Base-by-base conservation (phyloP, 2,329 filamentous ascomycete species). In the Elsinoe perseae region DNA sequence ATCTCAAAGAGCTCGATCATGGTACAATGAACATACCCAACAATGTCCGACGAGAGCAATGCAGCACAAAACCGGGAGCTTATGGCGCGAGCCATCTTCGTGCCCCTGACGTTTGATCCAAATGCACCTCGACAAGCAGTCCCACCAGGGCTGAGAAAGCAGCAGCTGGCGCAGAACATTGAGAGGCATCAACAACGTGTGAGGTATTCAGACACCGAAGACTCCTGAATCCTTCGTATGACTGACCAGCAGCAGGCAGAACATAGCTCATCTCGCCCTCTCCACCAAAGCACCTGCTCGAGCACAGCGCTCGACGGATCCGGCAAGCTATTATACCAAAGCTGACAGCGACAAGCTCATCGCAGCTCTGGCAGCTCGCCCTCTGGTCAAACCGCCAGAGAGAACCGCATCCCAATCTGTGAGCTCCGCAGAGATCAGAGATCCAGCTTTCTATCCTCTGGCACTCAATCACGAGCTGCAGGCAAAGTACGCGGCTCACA, bases 51-150 rank as follows among this genome's bases (percentile, higher is more conserved):
- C 7, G 3, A 8, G 14, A 8, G 16, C 21, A 20, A 46, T 18
- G 42, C 20, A 18, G 53, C 25, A 12, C 36, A 20, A 5, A 40
- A 25, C 3, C 40, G 23, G 3, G 43, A 42, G 16, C 50, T 58
- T 10, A 52, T 59, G 46, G 60, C 60, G 21, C 54, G 50, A 52
- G 60, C 60, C 16, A 55, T 60, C 3, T 50, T 61, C 48, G 44
- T 59, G n/a, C 58, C 60, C 3, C 52, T 61, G 20, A 28, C 57
- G n/a, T 57, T 60, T 27, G 54, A 60, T 8, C 57, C 57, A 1
- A 23, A 8, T 18, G 52, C 36, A 3, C 57, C 57, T 40, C n/a
- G 48, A 54, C 36, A 53, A 43, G 10, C 10, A 12, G 3, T 48
- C 44, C 42, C 28, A 38, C 16, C 59, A 36, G 44, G 30, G 42